These are phyloP conservation scores for Neospora caninum DNA, from an alignment of 169 alveolate genomes.

Conservation along the genomic window DNA sequence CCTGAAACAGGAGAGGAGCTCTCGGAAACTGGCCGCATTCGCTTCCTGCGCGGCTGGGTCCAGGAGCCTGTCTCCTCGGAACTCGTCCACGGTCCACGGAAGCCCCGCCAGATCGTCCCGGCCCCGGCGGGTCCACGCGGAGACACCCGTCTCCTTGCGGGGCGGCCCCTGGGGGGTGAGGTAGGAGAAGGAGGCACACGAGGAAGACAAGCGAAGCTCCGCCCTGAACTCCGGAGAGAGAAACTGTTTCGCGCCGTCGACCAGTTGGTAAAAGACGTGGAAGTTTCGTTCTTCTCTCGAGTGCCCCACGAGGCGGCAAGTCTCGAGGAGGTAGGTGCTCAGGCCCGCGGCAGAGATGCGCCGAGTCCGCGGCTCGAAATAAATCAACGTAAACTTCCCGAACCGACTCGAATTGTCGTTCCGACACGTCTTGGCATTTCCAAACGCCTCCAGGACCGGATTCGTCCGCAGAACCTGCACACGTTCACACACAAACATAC, in stretches of 20 bases:
- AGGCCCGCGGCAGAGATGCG: slow-evolving; percentile 33
- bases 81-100: not conserved
- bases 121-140: too few relatives aligned
- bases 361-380: slow-evolving; percentile 80
- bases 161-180: not conserved
- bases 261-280: slow-evolving; percentile 95
- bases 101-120: not conserved
- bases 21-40: not conserved
- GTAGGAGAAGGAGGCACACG: not conserved
- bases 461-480: slow-evolving; percentile 84
- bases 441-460: slow-evolving; percentile 66
- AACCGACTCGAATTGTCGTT: slow-evolving; percentile 97
- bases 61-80: not conserved
- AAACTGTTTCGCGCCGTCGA: slow-evolving; percentile 86
- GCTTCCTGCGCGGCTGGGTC: not conserved
- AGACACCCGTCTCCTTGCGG: not conserved
- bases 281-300: slow-evolving; percentile 90
- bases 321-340: slow-evolving; percentile 40
- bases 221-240: not conserved
- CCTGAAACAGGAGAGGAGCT: slow-evolving; percentile 20
- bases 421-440: slow-evolving; percentile 93
- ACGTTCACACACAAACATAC: not conserved
- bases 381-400: slow-evolving; percentile 97
- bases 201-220: not conserved
- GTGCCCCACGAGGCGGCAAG: slow-evolving; percentile 83